Evolutionary conservation across 2,329 filamentous ascomycete genomes (phyloP).

Genomic region (Fusarium tanahbumbuense): DNA sequence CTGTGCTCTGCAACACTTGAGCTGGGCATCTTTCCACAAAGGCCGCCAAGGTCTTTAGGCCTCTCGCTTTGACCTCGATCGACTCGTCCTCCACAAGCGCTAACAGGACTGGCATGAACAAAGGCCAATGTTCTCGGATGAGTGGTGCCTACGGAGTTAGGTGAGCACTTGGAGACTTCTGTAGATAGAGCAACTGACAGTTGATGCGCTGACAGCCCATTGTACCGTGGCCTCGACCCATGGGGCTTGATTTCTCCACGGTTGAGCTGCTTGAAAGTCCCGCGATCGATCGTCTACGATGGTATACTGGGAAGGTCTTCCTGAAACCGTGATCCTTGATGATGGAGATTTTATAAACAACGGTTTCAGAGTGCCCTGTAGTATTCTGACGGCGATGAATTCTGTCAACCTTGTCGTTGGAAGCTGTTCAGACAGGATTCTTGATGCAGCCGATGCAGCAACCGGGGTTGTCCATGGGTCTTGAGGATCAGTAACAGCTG

Average conservation of each 20-base stretch:
- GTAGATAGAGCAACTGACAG: slow-evolving; percentile 55
- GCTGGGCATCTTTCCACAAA: slow-evolving; percentile 68
- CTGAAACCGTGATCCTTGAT: slow-evolving; percentile 51
- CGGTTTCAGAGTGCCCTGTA: slow-evolving; percentile 73
- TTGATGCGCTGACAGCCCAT: slow-evolving; percentile 67
- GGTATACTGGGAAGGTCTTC: slow-evolving; percentile 47
- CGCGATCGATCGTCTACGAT: slow-evolving; percentile 3
- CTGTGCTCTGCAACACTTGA: slow-evolving; percentile 68
- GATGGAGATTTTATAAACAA: slow-evolving; percentile 71
- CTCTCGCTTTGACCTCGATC: slow-evolving; percentile 63
- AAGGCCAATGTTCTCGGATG: slow-evolving; percentile 71
- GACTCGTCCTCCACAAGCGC: slow-evolving; percentile 74
- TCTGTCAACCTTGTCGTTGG: slow-evolving; percentile 14
- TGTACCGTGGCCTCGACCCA: slow-evolving; percentile 43
- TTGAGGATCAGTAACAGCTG: slow-evolving; percentile 48
- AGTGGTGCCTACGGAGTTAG: slow-evolving; percentile 50
- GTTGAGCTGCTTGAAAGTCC: slow-evolving; percentile 5
- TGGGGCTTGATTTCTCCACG: slow-evolving; percentile 43
- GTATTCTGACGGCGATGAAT: slow-evolving; percentile 67
- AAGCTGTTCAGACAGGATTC: slow-evolving; percentile 50
- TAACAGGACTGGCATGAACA: slow-evolving; percentile 76
- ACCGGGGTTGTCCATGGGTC: slow-evolving; percentile 55
- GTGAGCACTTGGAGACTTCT: neutral
- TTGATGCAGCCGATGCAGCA: slow-evolving; percentile 47
- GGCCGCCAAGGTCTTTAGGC: slow-evolving; percentile 63